Percentiles rank a stretch among this genome's conserved stretches.
Conservation (phyloP, 257 asterid genomes). For the Solanum neorickii region DNA sequence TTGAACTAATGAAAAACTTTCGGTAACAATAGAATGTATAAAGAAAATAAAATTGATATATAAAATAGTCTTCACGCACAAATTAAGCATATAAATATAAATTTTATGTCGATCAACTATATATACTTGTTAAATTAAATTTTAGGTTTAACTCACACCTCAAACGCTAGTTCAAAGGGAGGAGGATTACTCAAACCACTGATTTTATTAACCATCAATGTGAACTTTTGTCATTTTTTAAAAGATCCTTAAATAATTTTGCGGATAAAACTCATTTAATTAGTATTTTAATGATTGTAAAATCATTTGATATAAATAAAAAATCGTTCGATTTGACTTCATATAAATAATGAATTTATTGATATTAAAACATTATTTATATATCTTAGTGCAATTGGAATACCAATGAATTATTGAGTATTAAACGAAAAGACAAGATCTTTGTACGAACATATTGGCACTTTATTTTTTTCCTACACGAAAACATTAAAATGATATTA, state of each 20-base stretch:
- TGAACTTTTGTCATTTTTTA: too few relatives aligned
- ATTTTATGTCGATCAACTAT: not conserved
- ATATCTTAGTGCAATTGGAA: not conserved
- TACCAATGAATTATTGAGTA: not conserved
- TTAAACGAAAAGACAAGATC: not conserved
- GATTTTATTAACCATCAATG: too few relatives aligned
- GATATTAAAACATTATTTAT: not conserved
- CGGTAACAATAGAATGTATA: not conserved
- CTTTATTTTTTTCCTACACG: not conserved
- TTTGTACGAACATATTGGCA: not conserved
- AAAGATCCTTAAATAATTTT: too few relatives aligned
- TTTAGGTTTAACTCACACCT: too few relatives aligned
- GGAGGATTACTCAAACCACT: too few relatives aligned
- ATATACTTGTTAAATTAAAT: not conserved
- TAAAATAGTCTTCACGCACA: not conserved
- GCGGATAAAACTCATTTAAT: too few relatives aligned
- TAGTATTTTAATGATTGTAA: too few relatives aligned
- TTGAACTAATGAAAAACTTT: not conserved
- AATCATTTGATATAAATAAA: not conserved
- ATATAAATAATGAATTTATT: not conserved
- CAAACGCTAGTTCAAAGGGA: too few relatives aligned
- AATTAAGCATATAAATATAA: not conserved
- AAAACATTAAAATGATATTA: not conserved
- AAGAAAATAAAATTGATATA: not conserved
- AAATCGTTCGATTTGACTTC: not conserved